A percentile compares a stretch with the other conserved stretches of the same genome.
Evolutionary conservation across 441 rosid species (phyloP).

Genomic region (Pelargonium fulgidum): DNA sequence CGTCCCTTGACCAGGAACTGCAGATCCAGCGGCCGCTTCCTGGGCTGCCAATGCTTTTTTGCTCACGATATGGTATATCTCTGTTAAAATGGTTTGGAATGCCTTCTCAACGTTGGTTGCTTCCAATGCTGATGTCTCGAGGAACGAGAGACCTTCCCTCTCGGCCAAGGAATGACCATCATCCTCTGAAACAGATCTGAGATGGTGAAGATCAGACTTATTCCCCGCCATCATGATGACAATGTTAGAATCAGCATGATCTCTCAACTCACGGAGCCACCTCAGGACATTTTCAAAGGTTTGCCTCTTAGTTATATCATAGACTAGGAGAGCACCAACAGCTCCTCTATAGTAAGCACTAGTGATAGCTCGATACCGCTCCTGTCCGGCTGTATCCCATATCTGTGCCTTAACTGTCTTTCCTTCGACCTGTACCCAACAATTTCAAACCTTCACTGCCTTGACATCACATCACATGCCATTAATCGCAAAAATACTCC

Average conservation of each 20-base stretch:
- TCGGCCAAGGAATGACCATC: conserved; percentile 75
- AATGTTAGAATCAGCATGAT: conserved; percentile 92
- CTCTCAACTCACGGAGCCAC: conserved; percentile 88
- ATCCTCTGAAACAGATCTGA: conserved; percentile 66
- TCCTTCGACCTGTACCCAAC: conserved; percentile 61
- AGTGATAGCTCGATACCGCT: conserved; percentile 86
- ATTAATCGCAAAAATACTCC: background rate
- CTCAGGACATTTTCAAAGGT: conserved; percentile 76
- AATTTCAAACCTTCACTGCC: background rate
- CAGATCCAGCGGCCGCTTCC: conserved; percentile 54
- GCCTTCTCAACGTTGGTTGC: conserved; percentile 83
- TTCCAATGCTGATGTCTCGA: conserved; percentile 85
- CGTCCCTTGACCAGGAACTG: conserved; percentile 74
- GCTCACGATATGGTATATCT: conserved; percentile 84
- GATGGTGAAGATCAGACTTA: conserved; percentile 77
- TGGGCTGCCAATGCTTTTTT: conserved; percentile 90
- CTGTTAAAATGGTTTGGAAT: conserved; percentile 69
- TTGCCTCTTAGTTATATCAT: conserved; percentile 90
- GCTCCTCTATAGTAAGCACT: conserved; percentile 97
- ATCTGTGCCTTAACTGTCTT: conserved; percentile 94
- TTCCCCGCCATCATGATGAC: conserved; percentile 96
- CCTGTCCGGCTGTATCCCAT: conserved; percentile 98
- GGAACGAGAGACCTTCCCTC: conserved; percentile 81
- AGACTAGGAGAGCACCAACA: conserved; percentile 88
- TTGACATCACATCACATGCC: background rate